These are phyloP conservation scores for Basipetospora sp. DNA, from an alignment of 2,329 filamentous ascomycete genomes.

Conservation along the genomic window DNA sequence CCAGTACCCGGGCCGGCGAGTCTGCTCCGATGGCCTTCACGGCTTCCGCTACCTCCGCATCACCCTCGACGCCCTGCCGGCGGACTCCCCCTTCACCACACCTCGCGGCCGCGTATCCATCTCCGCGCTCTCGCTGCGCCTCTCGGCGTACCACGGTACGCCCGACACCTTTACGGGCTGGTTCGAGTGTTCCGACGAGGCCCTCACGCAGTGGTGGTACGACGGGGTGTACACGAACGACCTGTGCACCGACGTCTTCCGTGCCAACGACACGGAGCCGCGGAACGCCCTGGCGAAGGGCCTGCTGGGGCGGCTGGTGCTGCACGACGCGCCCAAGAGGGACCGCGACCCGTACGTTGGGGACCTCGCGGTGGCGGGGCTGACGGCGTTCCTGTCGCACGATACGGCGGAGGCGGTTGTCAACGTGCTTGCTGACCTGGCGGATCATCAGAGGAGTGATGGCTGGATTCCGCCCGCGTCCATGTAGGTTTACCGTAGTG, in stretches of 20 bases:
- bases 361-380: constrained; percentile 32
- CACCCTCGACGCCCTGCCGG: constrained; percentile 26
- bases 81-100: constrained; percentile 30
- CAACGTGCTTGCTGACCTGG: constrained; percentile 35
- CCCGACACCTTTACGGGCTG: constrained; percentile 33
- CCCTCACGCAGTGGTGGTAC: constrained; percentile 37
- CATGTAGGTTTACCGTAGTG: constrained; percentile 27
- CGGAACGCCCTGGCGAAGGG: constrained; percentile 27
- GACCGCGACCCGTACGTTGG: constrained; percentile 39
- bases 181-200: constrained; percentile 36
- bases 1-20: constrained; percentile 21
- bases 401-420: constrained; percentile 23
- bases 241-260: constrained; percentile 30
- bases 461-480: constrained; percentile 40
- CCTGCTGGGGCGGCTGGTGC: constrained; percentile 29
- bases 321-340: constrained; percentile 36
- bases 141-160: constrained; percentile 30
- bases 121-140: constrained; percentile 25
- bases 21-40: constrained; percentile 37
- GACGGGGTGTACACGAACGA: constrained; percentile 39
- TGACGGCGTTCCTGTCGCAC: constrained; percentile 34
- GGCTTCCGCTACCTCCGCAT: constrained; percentile 38
- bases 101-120: constrained; percentile 28
- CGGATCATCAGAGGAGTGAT: constrained; percentile 31
- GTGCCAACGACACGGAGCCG: constrained; percentile 33